phyloP scores from a whole-genome alignment of 2,329 filamentous ascomycete genomes.

The Myriosclerotinia duriaeana region DNA sequence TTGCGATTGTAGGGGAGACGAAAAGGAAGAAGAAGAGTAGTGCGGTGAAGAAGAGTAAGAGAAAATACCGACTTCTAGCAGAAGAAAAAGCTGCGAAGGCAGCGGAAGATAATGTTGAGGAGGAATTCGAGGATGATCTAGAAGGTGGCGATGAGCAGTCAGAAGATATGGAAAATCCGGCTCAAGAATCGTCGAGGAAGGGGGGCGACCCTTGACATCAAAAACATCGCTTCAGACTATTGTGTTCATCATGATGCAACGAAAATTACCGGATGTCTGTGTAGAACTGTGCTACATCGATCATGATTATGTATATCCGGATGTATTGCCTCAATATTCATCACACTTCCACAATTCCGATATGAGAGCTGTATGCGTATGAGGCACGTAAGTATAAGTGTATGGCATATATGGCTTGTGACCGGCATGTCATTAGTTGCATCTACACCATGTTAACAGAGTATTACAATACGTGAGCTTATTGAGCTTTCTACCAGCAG shows the following conservation, averaged over 20 bases:
- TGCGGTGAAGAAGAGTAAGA: slow-evolving; percentile 74
- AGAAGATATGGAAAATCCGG: neutral
- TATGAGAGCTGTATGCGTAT: neutral
- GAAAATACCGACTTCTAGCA: slow-evolving; percentile 69
- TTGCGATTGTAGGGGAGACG: slow-evolving; percentile 60
- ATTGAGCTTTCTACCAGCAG: neutral
- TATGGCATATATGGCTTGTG: neutral
- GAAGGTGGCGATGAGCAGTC: neutral
- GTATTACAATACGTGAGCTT: neutral
- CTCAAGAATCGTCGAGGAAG: neutral
- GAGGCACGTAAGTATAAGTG: neutral
- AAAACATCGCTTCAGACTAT: neutral
- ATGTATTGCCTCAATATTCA: neutral
- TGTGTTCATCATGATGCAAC: neutral
- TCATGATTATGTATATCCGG: slow-evolving; percentile 5
- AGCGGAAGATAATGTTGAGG: slow-evolving; percentile 28
- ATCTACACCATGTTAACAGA: neutral
- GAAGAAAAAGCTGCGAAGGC: slow-evolving; percentile 34
- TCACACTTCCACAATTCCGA: neutral
- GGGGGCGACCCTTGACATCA: neutral
- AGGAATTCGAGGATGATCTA: neutral
- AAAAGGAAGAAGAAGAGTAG: slow-evolving; percentile 72
- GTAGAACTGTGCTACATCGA: neutral
- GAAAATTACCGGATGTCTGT: no score
- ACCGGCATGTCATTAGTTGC: neutral